phyloP scores from a whole-genome alignment of 768 basidiomycete species.

The Grammothele lineata region DNA sequence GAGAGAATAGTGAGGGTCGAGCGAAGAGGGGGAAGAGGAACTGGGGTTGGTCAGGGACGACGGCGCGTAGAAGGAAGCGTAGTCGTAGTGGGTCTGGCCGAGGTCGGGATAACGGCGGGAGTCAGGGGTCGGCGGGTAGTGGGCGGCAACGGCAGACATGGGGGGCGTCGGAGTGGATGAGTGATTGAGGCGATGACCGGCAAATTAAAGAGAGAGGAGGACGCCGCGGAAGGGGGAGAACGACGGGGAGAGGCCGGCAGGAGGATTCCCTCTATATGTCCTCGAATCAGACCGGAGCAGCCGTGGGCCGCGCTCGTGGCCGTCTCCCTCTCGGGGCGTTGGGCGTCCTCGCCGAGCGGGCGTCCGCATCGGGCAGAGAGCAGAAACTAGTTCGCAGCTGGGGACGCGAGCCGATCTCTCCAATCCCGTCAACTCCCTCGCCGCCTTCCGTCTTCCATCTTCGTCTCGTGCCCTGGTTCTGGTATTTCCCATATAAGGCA shows the following conservation, averaged over 20 bases:
- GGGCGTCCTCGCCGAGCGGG: too few species aligned
- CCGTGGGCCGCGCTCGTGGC: too few species aligned
- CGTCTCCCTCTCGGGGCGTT: too few species aligned
- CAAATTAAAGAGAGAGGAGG: slow-evolving; percentile 1
- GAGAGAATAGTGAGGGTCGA: not conserved
- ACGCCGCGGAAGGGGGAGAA: not conserved
- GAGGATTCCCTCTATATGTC: slow-evolving; percentile 4
- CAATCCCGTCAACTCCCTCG: too few species aligned
- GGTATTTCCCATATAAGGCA: too few species aligned
- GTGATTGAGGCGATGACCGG: slow-evolving; percentile 9
- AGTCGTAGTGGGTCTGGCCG: slow-evolving; percentile 6
- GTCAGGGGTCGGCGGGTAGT: slow-evolving; percentile 6
- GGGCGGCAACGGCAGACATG: slow-evolving; percentile 15
- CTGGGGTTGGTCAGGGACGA: slow-evolving; percentile 7
- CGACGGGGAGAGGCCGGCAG: not conserved
- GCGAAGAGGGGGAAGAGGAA: not conserved
- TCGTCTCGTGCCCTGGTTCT: too few species aligned
- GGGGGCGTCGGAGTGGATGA: not conserved
- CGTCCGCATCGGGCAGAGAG: too few species aligned
- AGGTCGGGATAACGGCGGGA: slow-evolving; percentile 9
- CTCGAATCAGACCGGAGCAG: slow-evolving; percentile 2
- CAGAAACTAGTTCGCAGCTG: too few species aligned
- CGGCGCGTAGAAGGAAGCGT: slow-evolving; percentile 12
- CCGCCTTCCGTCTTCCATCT: too few species aligned
- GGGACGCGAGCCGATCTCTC: too few species aligned